These are phyloP conservation scores for Boletellus ananas DNA, from an alignment of 768 basidiomycete species.

Conservation along the genomic window DNA sequence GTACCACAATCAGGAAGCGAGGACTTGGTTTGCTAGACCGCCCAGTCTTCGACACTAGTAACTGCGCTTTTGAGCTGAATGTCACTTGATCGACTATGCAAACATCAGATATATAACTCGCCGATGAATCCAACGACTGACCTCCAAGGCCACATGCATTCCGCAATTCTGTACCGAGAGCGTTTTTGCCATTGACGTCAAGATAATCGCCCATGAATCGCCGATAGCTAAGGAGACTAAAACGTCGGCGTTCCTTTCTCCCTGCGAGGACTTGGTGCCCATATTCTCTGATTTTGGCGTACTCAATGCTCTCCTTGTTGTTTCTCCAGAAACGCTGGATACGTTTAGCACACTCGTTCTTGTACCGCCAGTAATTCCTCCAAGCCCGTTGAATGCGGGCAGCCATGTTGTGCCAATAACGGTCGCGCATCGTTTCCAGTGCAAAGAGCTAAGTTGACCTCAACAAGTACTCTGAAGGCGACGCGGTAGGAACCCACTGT, in stretches of 20 bases:
- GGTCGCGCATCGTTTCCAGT: constrained; percentile 96
- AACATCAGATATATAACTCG: neutral
- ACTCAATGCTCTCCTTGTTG: constrained; percentile 91
- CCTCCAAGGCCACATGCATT: constrained; percentile 70
- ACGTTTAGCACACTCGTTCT: constrained; percentile 88
- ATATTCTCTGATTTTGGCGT: constrained; percentile 88
- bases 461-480: neutral
- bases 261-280: constrained; percentile 90
- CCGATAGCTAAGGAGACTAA: constrained; percentile 90
- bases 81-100: constrained; percentile 65
- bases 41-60: constrained; percentile 79
- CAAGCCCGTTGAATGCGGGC: constrained; percentile 93
- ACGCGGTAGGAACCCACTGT: constrained; percentile 53
- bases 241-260: constrained; percentile 90
- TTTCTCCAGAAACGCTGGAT: constrained; percentile 99
- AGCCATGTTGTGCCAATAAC: constrained; percentile 99
- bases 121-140: constrained; percentile 35
- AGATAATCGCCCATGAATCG: constrained; percentile 97
- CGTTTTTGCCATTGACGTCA: constrained; percentile 76
- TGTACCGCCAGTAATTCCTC: constrained; percentile 94
- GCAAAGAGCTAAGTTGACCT: constrained; percentile 76
- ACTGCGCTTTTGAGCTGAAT: constrained; percentile 79
- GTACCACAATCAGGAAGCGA: constrained; percentile 83
- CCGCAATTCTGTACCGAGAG: constrained; percentile 74
- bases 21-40: constrained; percentile 92